Base-by-base conservation (phyloP, 2,329 filamentous ascomycete genomes). In the Metarhizium brunneum region DNA sequence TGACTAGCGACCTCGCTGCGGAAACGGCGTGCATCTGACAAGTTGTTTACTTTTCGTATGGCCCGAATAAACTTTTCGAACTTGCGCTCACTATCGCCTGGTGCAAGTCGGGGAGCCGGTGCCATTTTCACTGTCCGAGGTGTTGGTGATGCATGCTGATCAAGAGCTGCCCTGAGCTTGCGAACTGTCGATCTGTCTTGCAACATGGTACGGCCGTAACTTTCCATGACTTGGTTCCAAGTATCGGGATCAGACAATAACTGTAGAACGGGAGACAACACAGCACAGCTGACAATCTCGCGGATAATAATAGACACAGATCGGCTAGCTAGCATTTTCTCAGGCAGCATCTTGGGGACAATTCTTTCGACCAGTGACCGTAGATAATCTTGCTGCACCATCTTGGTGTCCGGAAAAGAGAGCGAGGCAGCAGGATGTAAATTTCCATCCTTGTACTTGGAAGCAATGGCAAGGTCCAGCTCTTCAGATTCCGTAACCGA, bases 181-280 rank as follows among this genome's bases (percentile, higher is more conserved):
- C 89, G 86, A 43, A 99, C 92, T 0, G 92, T 96, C 60, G 95
- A 97, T 42, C 95, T 84, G 68, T 99, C 95, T 69, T 97, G 94
- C 47, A 99, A 78, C 75, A 95, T 87, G 30, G 87, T 87, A 52
- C 89, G 85, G 18, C 91, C 88, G 70, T 86, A 90, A 55, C 86
- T 92, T 70, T 97, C 92, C 79, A 97, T 90, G 57, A 96, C 72
- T 69, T 96, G 92, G 65, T 99, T 97, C 92, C 92, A 99, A 8
- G 88, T 95, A 73, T 99, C 95, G 1, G 95, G 92, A 63, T 99
- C 92, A 5, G 89, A 83, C 18, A 99, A 75, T 59, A 91, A 76
- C 63, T 87, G 84, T 66, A 96, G 79, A 25, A 95, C 75, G 0
- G 94, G 94, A 47, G 84, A 85, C 42, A 99, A 75, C 43, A 99